Conservation (phyloP, 2,329 filamentous ascomycete species). For the Colletotrichum zoysiae region DNA sequence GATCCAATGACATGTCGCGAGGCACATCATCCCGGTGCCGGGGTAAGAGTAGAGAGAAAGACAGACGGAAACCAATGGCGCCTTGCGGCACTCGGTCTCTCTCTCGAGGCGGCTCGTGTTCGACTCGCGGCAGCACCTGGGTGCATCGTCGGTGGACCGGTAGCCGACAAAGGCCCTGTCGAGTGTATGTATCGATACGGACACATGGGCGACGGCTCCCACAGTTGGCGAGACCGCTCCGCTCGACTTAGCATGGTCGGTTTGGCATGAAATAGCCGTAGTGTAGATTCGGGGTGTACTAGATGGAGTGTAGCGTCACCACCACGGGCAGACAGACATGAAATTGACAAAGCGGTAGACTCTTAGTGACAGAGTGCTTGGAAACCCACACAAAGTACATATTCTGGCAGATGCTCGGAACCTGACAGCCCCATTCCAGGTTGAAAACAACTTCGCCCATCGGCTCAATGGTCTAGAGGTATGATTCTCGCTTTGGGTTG, state of each 20-base stretch:
- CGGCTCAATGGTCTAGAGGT: conserved; percentile 51
- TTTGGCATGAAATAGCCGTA: background rate
- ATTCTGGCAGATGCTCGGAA: accelerated
- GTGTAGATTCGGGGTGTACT: background rate
- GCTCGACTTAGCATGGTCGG: background rate
- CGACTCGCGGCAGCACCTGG: conserved; percentile 1
- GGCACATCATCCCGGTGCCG: background rate
- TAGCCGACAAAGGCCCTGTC: conserved; percentile 6
- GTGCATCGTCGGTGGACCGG: conserved; percentile 12
- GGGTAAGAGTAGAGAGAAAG: background rate
- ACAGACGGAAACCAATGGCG: background rate
- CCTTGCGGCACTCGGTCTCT: conserved; percentile 12
- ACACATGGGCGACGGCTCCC: background rate
- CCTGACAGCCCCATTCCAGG: conserved; percentile 1
- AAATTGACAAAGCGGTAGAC: background rate
- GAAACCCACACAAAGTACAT: background rate
- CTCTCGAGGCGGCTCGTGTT: background rate
- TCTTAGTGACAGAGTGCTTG: no score
- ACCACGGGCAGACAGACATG: background rate
- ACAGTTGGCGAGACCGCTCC: conserved; percentile 6
- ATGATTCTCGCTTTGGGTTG: conserved; percentile 52
- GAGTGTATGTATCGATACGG: no score
- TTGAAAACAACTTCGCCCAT: background rate
- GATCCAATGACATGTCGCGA: no score
- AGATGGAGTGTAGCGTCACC: background rate